Evolutionary conservation across 31 red algal species (phyloP), one percentile per base, ranked within the genome.

Genomic region (Asparagopsis taxiformis): DNA sequence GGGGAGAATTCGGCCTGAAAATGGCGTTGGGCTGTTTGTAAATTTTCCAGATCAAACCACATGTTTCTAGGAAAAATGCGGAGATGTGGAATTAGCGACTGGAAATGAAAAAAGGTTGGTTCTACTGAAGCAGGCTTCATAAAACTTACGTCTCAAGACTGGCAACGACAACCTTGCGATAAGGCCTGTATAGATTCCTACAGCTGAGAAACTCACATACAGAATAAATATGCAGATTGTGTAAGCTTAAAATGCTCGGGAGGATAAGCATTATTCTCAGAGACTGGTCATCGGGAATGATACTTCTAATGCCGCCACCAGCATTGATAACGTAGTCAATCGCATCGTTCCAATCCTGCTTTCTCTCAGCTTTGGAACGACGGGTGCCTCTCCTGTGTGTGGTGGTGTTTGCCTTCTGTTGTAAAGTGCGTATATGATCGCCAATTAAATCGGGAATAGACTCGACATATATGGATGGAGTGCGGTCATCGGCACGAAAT

Each of bases 1-100:
- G n/a, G n/a, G n/a, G n/a, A n/a, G n/a, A n/a, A n/a, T n/a, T n/a
- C n/a, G n/a, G n/a, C n/a, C n/a, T n/a, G n/a, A n/a, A n/a, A n/a
- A n/a, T n/a, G n/a, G n/a, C n/a, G n/a, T n/a, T n/a, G 41, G 41
- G 41, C 13, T 46, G 8, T 46, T 46, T 46, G 41, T 9, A 62
- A 28, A 62, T n/a, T 62, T 32, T 62, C 58, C 6, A 28, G 3
- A 62, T 62, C 58, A 32, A 62, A 62, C 58, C 58, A 62, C 58
- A 62, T 62, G 31, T 62, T 62, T 62, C 58, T 62, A n/a, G 0
- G 58, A 32, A 32, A 31, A 30, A 30, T 29, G 20, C 25, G 9
- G 9, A 22, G 16, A 13, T 19, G 58, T 26, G 13, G 23, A n/a
- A n/a, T n/a, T n/a, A n/a, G n/a, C n/a, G n/a, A n/a, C n/a, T n/a